Base-by-base conservation (phyloP, 108 stramenopile species). In the Chaetoceros muelleri region DNA sequence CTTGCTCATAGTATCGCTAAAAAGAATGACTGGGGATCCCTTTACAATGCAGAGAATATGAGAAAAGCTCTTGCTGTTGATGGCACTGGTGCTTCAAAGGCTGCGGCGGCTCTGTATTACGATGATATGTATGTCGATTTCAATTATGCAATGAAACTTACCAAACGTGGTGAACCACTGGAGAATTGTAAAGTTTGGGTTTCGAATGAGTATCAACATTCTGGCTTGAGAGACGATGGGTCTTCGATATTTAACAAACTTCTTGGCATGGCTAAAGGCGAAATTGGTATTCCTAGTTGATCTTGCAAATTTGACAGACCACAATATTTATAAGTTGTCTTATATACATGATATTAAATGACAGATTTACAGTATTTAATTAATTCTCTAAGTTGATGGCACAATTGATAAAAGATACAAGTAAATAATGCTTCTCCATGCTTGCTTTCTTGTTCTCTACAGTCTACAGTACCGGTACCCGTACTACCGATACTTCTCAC, bases 61-160 rank as follows among this genome's bases (percentile, higher is more conserved):
- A 62, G 74, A 2, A 19, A 56, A 29, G 84, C 80, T 0, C 66
- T 82, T 55, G 44, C 52, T 3, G 57, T 55, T 17, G 55, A 48
- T 19, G 55, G 31, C 2, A 34, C 26, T 10, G 67, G 53, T 0
- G 48, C 59, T 25, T 30, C 74, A 19, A 80, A 66, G 46, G 78
- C 72, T 2, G 93, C 95, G 17, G 84, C 87, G n/a, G 86, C 87
- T 3, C 73, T 84, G 5, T 95, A 94, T 70, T 90, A 80, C 52
- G 93, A 93, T 29, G 95, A 96, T 58, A 78, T 96, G 82, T 96
- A 95, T 58, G 95, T 96, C 2, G 95, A 96, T 52, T 91, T 91
- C 52, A 81, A 90, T 49, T 61, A 46, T 44, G 60, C 65, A 20
- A 85, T 82, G 80, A 69, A 76, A 52, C 65, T 92, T 3, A 34